Evolutionary conservation across 495 filamentous ascomycete species (phyloP).

Genomic region (Corynascus novoguineensis): DNA sequence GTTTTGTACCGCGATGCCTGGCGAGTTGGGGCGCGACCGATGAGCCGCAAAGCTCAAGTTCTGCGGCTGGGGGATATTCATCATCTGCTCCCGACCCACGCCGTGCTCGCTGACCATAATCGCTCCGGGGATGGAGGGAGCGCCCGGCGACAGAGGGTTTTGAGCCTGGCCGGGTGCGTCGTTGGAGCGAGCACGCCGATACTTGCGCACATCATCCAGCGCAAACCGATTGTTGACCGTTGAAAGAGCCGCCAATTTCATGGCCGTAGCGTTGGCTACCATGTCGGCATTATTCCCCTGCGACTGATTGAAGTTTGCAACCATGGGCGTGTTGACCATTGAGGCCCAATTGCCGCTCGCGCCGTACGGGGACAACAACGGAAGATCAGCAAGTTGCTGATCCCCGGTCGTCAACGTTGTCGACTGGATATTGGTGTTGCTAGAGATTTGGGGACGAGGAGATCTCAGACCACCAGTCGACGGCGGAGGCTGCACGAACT

Average conservation of each 20-base stretch:
- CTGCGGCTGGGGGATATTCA: constrained; percentile 59
- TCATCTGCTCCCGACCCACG: constrained; percentile 81
- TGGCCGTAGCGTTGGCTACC: constrained; percentile 97
- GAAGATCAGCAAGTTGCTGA: constrained; percentile 59
- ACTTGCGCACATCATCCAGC: constrained; percentile 91
- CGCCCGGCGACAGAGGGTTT: constrained; percentile 42
- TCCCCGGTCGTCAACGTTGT: constrained; percentile 74
- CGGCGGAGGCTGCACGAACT: constrained; percentile 81
- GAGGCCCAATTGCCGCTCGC: constrained; percentile 94
- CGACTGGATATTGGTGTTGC: constrained; percentile 68
- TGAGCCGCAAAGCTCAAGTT: constrained; percentile 69
- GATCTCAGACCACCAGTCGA: constrained; percentile 79
- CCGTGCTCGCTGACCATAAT: constrained; percentile 90
- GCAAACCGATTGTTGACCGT: constrained; percentile 98
- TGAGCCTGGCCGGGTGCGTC: constrained; percentile 58
- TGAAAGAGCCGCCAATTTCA: constrained; percentile 95
- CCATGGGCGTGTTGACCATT: constrained; percentile 97
- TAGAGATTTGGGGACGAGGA: constrained; percentile 61
- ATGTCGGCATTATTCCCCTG: constrained; percentile 72
- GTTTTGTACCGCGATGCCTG: constrained; percentile 77
- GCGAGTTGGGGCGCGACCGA: constrained; percentile 88
- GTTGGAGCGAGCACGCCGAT: constrained; percentile 82
- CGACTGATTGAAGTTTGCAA: constrained; percentile 65
- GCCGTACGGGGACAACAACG: constrained; percentile 84
- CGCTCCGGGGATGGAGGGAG: constrained; percentile 49